Evolutionary conservation across 1,139 yeast species (phyloP), one percentile per base, ranked within the genome.

Genomic region (Blastobotrys malaysiensis): DNA sequence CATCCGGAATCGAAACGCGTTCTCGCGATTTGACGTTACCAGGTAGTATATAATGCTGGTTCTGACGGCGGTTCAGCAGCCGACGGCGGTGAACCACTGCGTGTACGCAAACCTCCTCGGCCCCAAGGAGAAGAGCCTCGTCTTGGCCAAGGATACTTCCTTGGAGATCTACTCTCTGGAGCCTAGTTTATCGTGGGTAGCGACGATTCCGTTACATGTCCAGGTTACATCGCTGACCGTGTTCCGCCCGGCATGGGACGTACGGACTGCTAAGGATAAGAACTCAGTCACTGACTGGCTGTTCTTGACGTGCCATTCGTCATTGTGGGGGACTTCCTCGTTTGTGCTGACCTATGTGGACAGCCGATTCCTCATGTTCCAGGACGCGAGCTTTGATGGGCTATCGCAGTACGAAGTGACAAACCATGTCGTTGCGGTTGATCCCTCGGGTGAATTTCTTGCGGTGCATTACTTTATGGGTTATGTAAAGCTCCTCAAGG

Each of bases 181-280:
- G n/a, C 47, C 51, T 9, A 61, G 62, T 2, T 50, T 59, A 20
- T 53, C 50, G 6, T 47, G 57, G 43, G 16, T 52, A 13, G 50
- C 55, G 13, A 46, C 56, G 11, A 27, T 59, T 19, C 61, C 62
- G 20, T 47, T 56, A 9, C 46, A 50, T 21, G 61, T 61, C 6
- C 46, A 45, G 21, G 43, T 59, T 13, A 50, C 27, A 13, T 46
- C 57, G 6, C 18, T 59, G 16, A 43, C 50, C 5, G 51, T 57
- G 5, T 52, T 59, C 45, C 53, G 52, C 13, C 58, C 59, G 19
- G 49, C 48, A 20, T 45, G 46, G 31, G 50, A 31, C 39, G 39
- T 31, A 7, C 39, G 43, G 11, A 19, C 21, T 14, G 18, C 21
- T 5, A 36, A 31, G 20, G 45, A 45, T 9, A 47, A 21, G 20